Percentiles rank a stretch among this genome's conserved stretches.
Evolutionary conservation across 1,284 basidiomycete genomes (phyloP).

Genomic region (Kalmanozyma brasiliensis): DNA sequence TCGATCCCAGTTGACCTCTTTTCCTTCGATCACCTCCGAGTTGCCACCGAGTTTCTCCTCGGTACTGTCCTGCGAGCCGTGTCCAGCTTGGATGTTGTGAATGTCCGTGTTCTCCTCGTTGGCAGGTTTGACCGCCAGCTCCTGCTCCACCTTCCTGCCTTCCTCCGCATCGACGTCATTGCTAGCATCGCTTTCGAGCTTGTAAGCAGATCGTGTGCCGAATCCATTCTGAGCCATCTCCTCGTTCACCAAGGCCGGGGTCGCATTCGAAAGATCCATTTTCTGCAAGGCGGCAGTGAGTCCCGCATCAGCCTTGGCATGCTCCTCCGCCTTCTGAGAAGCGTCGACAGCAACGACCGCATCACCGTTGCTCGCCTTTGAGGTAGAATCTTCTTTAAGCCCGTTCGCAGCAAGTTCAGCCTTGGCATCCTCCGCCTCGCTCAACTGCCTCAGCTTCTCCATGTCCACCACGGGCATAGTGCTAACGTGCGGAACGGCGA

Average conservation of each 20-base stretch:
- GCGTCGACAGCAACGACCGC: background rate
- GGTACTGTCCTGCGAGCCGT: conserved; percentile 1
- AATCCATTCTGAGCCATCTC: conserved; percentile 48
- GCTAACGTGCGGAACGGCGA: conserved; percentile 26
- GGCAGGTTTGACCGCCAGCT: too few species aligned
- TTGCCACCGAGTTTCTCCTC: background rate
- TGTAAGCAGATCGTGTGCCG: conserved; percentile 42
- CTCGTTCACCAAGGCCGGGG: conserved; percentile 30
- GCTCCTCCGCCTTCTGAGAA: background rate
- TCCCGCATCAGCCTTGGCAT: background rate
- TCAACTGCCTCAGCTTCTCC: conserved; percentile 31
- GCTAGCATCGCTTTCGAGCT: conserved; percentile 5
- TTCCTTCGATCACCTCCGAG: background rate
- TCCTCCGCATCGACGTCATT: background rate
- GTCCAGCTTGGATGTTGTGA: background rate
- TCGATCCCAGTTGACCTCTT: conserved; percentile 18
- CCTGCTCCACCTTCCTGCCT: background rate
- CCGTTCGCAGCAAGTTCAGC: background rate
- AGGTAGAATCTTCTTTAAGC: background rate
- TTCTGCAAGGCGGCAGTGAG: conserved; percentile 6
- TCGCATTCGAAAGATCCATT: conserved; percentile 26
- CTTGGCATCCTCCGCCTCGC: conserved; percentile 8
- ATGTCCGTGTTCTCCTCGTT: too few species aligned
- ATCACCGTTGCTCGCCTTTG: background rate
- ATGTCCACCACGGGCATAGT: conserved; percentile 45